Percentiles rank a stretch among this genome's conserved stretches.
These are phyloP conservation scores for Globisporangium irregulare DNA, from an alignment of 352 stramenopile species.

Conservation along the genomic window DNA sequence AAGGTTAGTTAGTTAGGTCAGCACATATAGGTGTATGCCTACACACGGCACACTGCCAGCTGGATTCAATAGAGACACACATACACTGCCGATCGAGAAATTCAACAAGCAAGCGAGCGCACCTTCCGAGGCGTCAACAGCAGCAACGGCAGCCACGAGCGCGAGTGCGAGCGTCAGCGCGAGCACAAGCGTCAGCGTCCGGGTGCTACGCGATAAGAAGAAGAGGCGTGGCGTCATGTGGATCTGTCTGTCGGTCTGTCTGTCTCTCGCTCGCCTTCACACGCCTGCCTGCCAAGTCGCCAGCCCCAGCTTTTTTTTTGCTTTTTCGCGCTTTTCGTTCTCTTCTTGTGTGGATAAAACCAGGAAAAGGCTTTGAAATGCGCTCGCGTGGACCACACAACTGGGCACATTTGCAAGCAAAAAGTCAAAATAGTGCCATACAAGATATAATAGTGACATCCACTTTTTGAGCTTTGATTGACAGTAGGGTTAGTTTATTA, in stretches of 20 bases:
- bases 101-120: background rate
- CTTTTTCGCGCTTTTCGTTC: background rate
- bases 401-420: background rate
- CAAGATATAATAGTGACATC: background rate
- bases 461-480: too few species aligned
- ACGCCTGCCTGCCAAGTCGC: background rate
- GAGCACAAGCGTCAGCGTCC: background rate
- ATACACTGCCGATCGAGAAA: background rate
- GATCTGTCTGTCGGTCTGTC: background rate
- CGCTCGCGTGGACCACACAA: background rate
- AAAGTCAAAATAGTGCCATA: background rate
- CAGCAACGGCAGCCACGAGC: background rate
- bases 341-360: background rate
- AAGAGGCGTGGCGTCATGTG: background rate
- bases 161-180: background rate
- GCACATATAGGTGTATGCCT: background rate
- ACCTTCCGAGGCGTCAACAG: constrained; percentile 9
- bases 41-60: background rate
- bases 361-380: constrained; percentile 7
- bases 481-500: too few species aligned
- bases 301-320: background rate
- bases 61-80: background rate
- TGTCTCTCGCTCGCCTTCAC: background rate
- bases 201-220: background rate
- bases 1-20: background rate